phyloP scores from a whole-genome alignment of 768 basidiomycete genomes.

The Pholiota microspora region DNA sequence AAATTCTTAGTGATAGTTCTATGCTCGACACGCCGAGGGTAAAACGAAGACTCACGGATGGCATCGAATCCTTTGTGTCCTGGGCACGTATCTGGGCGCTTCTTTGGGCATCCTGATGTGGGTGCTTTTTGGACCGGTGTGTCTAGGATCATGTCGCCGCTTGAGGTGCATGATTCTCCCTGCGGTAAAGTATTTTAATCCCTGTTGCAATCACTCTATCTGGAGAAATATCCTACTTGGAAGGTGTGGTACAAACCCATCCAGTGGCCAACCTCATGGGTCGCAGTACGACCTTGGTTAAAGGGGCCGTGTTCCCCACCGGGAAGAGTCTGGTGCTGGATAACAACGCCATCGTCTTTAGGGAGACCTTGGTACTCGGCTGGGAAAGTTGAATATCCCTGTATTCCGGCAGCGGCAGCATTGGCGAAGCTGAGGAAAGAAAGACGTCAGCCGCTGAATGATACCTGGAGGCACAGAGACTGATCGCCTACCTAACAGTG shows the following conservation, averaged over 20 bases:
- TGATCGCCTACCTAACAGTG: slow-evolving; percentile 28
- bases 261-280: slow-evolving; percentile 33
- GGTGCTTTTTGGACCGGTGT: slow-evolving; percentile 37
- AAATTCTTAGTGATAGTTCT: not conserved
- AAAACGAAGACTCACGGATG: slow-evolving; percentile 22
- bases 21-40: too few species aligned
- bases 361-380: slow-evolving; percentile 26
- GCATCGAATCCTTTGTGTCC: slow-evolving; percentile 30
- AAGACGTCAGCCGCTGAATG: too few species aligned
- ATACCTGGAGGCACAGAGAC: not conserved
- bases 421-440: slow-evolving; percentile 24
- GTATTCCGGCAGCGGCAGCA: slow-evolving; percentile 28
- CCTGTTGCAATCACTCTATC: slow-evolving; percentile 16
- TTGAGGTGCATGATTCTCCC: slow-evolving; percentile 32
- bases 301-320: slow-evolving; percentile 24
- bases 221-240: slow-evolving; percentile 11
- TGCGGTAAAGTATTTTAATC: slow-evolving; percentile 11
- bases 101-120: slow-evolving; percentile 27
- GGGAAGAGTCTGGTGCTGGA: slow-evolving; percentile 27
- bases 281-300: slow-evolving; percentile 26
- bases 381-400: slow-evolving; percentile 46
- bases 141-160: slow-evolving; percentile 37
- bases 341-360: slow-evolving; percentile 37
- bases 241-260: slow-evolving; percentile 38
- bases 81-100: slow-evolving; percentile 21